Evolutionary conservation across 257 asterid species (phyloP), one percentile per base, ranked within the genome.

Genomic region (Solanum lycopersicoides): DNA sequence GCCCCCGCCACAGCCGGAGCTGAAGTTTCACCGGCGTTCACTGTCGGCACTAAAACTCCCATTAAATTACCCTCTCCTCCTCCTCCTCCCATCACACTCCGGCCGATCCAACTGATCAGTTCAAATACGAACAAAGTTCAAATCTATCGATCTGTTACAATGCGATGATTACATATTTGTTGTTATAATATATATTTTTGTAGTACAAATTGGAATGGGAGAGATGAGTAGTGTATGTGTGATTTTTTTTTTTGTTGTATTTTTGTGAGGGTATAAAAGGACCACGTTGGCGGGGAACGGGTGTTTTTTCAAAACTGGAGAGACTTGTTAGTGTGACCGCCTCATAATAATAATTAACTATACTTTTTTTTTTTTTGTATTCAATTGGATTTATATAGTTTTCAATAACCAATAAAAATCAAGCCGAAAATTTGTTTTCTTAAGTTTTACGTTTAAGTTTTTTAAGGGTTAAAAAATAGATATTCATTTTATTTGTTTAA

Each of bases 201-300:
- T 56, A 56, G 65, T 56, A 56, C 20, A 18, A 56, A 56, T 56
- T 18, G 65, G 65, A 56, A 56, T 56, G 65, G n/a, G 65, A 56
- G 65, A 18, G 65, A 56, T 56, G 65, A 6, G n/a, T 15, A 82
- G 60, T 80, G 73, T 44, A 88, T 82, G 92, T 41, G 32, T 59
- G 53, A 56, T 87, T 84, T 53, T 77, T 71, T 71, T 63, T 25
- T 12, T 32, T 13, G 34, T 88, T 85, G 72, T 20, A 41, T 63
- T 42, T 32, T 90, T 91, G 90, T 92, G 92, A 92, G 98, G 98
- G 97, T 89, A 79, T 83, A 88, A 94, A 92, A 60, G 20, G 89
- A 93, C 94, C 98, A 95, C 98, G 98, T 93, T 86, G 87, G 50
- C 89, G 92, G 94, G 93, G 63, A 45, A 50, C 12, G 25, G 18